These are phyloP conservation scores for Scutellaria barbata DNA, from an alignment of 257 asterid species.

Conservation along the genomic window DNA sequence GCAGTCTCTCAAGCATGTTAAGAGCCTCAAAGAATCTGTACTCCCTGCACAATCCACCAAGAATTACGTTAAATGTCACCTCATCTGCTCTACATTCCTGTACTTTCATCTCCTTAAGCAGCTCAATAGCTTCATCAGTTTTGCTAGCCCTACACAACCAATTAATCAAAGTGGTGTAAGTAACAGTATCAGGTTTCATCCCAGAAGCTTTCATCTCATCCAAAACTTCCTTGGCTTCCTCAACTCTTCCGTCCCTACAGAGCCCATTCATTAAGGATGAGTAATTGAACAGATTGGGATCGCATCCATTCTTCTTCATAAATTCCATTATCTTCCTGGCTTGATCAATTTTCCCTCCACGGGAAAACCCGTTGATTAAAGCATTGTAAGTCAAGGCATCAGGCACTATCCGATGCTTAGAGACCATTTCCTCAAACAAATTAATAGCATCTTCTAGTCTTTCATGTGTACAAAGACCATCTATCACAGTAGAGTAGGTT, in stretches of 20 bases:
- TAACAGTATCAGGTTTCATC: constrained; percentile 65
- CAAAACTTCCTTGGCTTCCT: constrained; percentile 66
- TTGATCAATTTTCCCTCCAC: constrained; percentile 63
- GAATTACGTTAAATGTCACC: constrained; percentile 79
- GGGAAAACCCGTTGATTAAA: constrained; percentile 73
- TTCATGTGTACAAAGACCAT: constrained; percentile 71
- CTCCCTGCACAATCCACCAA: constrained; percentile 77
- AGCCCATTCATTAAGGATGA: constrained; percentile 75
- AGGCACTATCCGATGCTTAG: constrained; percentile 71
- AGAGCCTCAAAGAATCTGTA: constrained; percentile 70
- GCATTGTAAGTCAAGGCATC: constrained; percentile 89
- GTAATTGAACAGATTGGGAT: constrained; percentile 75
- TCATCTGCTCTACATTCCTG: constrained; percentile 63
- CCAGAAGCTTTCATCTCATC: constrained; percentile 60
- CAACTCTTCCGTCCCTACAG: constrained; percentile 69
- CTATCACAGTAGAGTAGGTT: constrained; percentile 85
- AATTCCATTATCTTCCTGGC: constrained; percentile 72
- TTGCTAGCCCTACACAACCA: constrained; percentile 61
- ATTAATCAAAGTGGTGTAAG: constrained; percentile 71
- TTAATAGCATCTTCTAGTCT: constrained; percentile 70
- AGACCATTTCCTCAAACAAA: constrained; percentile 84
- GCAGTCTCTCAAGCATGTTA: constrained; percentile 75
- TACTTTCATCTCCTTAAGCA: constrained; percentile 80
- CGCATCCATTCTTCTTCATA: constrained; percentile 84
- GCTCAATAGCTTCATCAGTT: constrained; percentile 71